phyloP scores from a whole-genome alignment of 2,329 filamentous ascomycete species.

The Zalaria sp. region DNA sequence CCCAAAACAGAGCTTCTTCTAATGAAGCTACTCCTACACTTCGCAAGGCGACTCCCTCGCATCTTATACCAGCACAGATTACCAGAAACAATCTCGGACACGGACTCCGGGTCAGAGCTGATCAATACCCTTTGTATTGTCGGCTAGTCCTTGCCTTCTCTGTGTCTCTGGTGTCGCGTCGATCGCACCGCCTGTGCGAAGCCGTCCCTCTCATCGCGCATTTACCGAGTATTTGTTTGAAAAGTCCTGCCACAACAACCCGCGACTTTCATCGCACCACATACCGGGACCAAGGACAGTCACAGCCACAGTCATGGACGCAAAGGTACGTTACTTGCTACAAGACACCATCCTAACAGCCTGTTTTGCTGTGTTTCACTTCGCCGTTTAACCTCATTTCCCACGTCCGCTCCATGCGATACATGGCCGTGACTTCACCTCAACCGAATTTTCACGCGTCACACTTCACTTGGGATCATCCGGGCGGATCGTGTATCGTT shows the following conservation, averaged over 20 bases:
- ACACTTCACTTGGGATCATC: not conserved
- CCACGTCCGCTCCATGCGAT: too few relatives aligned
- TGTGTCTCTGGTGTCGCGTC: not conserved
- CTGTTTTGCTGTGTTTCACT: too few relatives aligned
- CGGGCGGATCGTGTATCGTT: not conserved
- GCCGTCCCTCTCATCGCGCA: not conserved
- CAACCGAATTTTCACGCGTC: not conserved
- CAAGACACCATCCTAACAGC: too few relatives aligned
- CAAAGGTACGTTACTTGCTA: constrained; percentile 25
- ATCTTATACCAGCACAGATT: too few relatives aligned
- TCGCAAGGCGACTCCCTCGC: too few relatives aligned
- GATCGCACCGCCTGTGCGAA: not conserved
- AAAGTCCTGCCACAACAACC: not conserved
- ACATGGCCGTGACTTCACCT: not conserved
- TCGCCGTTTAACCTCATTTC: too few relatives aligned
- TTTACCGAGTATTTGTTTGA: too few relatives aligned
- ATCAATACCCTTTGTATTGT: not conserved
- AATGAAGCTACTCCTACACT: too few relatives aligned
- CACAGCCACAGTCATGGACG: constrained; percentile 23
- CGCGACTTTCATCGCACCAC: constrained; percentile 1
- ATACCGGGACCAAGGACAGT: not conserved
- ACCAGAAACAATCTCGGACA: too few relatives aligned
- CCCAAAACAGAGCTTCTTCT: too few relatives aligned
- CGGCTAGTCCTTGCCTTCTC: not conserved
- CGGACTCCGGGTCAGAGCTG: too few relatives aligned